Evolutionary conservation across 345 rosid species (phyloP).

Genomic region (Firmiana major): DNA sequence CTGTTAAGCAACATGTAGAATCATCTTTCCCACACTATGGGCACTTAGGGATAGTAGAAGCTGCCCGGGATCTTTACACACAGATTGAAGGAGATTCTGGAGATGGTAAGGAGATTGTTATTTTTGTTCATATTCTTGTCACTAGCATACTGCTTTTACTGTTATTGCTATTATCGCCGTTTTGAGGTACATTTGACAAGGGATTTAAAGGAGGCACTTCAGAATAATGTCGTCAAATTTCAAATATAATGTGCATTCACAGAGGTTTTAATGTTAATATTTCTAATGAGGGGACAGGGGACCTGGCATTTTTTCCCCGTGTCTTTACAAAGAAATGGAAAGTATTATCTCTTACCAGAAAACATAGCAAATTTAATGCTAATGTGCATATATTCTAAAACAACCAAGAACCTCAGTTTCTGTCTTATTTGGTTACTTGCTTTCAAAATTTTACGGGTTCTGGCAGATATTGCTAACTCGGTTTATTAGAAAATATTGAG

Average conservation of each 20-base stretch:
- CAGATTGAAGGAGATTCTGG: slow-evolving; percentile 71
- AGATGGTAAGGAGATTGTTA: slow-evolving; percentile 30
- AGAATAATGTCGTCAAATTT: neutral
- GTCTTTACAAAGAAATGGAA: no score
- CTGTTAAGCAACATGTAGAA: slow-evolving; percentile 37
- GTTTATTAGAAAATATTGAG: neutral
- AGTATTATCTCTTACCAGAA: no score
- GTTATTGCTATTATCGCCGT: neutral
- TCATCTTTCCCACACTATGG: slow-evolving; percentile 73
- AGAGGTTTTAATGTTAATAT: neutral
- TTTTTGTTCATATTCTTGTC: slow-evolving; percentile 6
- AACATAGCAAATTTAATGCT: no score
- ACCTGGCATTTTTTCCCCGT: no score
- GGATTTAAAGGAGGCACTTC: neutral
- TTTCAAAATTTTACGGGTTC: neutral
- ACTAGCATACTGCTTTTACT: neutral
- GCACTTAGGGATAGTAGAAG: slow-evolving; percentile 77
- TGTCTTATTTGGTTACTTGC: neutral
- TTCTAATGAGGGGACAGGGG: neutral
- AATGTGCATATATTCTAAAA: no score
- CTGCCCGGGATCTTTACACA: slow-evolving; percentile 74
- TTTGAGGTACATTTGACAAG: neutral
- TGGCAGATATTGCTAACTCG: neutral
- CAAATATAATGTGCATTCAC: neutral
- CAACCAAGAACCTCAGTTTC: neutral